Conservation (phyloP, 352 stramenopile species). For the Globisporangium rhizosaccharum region DNA sequence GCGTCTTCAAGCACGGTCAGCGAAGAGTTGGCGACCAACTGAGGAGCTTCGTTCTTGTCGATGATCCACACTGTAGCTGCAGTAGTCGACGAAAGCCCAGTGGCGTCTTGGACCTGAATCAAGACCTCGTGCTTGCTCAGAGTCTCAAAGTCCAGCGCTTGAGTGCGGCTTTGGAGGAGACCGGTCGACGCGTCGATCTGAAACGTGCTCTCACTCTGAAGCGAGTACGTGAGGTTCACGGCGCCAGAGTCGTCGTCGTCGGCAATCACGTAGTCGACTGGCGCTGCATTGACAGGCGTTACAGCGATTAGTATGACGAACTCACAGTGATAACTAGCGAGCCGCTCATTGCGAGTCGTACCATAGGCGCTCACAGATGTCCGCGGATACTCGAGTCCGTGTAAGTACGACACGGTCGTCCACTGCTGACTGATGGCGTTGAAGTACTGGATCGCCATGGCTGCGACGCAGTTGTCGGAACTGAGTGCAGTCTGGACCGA, state of each 20-base stretch:
- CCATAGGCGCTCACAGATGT: slow-evolving; percentile 20
- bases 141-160: slow-evolving; percentile 25
- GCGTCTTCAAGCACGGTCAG: slow-evolving; percentile 19
- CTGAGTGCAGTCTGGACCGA: slow-evolving; percentile 16
- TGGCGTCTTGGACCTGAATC: slow-evolving; percentile 16
- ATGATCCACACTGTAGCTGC: slow-evolving; percentile 23
- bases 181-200: slow-evolving; percentile 15
- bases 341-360: no score
- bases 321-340: no score
- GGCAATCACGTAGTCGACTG: slow-evolving; percentile 8
- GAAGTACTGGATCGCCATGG: slow-evolving; percentile 25
- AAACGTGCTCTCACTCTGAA: slow-evolving; percentile 3
- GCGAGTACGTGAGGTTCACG: slow-evolving; percentile 5
- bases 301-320: no score
- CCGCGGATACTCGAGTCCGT: slow-evolving; percentile 12
- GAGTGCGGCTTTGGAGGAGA: slow-evolving; percentile 14
- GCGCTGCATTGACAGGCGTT: background rate
- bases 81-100: slow-evolving; percentile 11
- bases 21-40: slow-evolving; percentile 8
- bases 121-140: slow-evolving; percentile 24
- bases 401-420: slow-evolving; percentile 20
- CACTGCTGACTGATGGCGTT: slow-evolving; percentile 11
- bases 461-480: slow-evolving; percentile 13
- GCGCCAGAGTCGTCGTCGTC: slow-evolving; percentile 9
- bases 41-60: slow-evolving; percentile 25